phyloP scores from a whole-genome alignment of 805 yeast genomes.

The Saccharomycopsis fibuligera region DNA sequence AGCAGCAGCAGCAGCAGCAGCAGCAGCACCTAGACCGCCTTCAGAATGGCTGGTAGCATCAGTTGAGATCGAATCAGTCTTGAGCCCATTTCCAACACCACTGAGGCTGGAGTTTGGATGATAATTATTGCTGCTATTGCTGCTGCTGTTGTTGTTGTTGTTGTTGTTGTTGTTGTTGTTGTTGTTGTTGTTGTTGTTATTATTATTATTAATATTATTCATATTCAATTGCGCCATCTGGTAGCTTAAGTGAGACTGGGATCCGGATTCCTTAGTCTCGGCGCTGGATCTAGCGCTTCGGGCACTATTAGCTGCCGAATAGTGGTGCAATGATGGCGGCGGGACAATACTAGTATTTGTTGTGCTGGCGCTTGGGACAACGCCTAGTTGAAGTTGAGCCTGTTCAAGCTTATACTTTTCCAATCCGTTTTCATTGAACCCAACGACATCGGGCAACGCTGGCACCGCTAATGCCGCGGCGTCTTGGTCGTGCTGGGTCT shows the following conservation, averaged over 20 bases:
- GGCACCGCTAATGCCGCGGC: no score
- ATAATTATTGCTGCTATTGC: constrained; percentile 18
- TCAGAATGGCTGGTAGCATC: constrained; percentile 16
- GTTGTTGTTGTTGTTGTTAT: background rate
- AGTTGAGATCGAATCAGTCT: constrained; percentile 16
- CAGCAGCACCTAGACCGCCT: background rate
- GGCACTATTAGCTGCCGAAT: no score
- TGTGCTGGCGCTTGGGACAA: background rate
- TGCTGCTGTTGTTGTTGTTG: constrained; percentile 7
- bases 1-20: background rate
- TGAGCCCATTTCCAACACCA: constrained; percentile 12
- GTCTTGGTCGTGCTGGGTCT: constrained; percentile 11
- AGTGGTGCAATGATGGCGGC: background rate
- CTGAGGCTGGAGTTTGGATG: constrained; percentile 9
- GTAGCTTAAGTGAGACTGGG: no score
- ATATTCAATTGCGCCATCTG: no score
- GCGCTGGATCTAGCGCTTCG: background rate
- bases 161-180: constrained; percentile 7
- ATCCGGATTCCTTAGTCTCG: background rate
- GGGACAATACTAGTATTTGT: background rate
- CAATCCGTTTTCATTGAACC: constrained; percentile 18
- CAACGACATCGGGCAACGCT: constrained; percentile 20
- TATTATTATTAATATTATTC: background rate
- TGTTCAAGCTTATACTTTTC: constrained; percentile 7
- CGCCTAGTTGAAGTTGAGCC: no score